A percentile compares a stretch with the other conserved stretches of the same genome.
Evolutionary conservation across 2,329 filamentous ascomycete genomes (phyloP).

Genomic region (Thielaviopsis cerberus): DNA sequence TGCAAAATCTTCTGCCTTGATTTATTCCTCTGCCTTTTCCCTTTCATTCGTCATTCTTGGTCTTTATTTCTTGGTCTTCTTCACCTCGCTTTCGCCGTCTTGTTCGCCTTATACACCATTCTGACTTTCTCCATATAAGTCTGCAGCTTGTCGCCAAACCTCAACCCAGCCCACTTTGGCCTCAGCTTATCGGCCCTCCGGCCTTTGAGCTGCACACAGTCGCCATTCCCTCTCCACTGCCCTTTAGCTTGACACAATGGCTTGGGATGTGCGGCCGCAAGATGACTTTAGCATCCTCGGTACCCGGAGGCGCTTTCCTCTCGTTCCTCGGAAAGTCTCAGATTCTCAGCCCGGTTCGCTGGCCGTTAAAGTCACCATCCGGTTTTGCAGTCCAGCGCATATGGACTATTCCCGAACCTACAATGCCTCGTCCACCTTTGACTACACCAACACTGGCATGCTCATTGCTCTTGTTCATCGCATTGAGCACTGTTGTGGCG

Average conservation of each 20-base stretch:
- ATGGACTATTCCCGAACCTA: constrained; percentile 28
- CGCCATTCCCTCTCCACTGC: constrained; percentile 19
- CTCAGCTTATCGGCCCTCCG: constrained; percentile 20
- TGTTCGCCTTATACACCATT: neutral
- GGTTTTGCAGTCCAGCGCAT: constrained; percentile 27
- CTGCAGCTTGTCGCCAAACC: neutral
- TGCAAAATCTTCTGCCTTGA: neutral
- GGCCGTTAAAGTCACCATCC: constrained; percentile 26
- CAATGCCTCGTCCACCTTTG: constrained; percentile 25
- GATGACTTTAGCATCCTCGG: constrained; percentile 13
- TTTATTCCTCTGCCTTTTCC: neutral
- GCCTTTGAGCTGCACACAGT: constrained; percentile 20
- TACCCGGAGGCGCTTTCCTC: constrained; percentile 18
- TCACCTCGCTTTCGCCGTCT: neutral
- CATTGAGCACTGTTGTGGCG: constrained; percentile 31
- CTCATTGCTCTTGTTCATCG: constrained; percentile 31
- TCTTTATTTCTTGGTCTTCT: neutral
- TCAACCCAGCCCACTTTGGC: neutral
- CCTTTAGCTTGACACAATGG: constrained; percentile 1
- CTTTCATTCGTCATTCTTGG: neutral
- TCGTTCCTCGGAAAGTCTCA: constrained; percentile 15
- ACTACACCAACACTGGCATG: constrained; percentile 25
- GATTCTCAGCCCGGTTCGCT: constrained; percentile 15
- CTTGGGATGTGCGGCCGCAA: constrained; percentile 10
- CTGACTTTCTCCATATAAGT: neutral